Evolutionary conservation across 202 grass and related monocot genomes (phyloP), one percentile per base, ranked within the genome.

Genomic region (Eragrostis tef): DNA sequence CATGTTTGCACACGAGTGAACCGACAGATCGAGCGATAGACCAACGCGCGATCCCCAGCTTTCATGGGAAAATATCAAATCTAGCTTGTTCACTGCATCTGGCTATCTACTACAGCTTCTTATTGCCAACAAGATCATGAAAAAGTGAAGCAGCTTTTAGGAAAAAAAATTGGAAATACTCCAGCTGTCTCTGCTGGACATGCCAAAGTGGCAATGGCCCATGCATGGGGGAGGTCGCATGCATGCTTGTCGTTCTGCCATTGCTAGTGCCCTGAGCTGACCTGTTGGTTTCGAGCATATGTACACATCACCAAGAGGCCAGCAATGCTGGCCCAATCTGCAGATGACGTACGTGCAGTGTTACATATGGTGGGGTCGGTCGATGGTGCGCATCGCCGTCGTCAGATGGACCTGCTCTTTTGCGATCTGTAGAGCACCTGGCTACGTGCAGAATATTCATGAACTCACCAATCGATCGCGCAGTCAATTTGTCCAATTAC

Each of bases 101-200:
- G 51, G 16, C 51, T 52, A 3, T 3, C 14, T 39, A 39, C 6
- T 7, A 0, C 51, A 54, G 15, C 59, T 6, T 62, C 22, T 62
- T 62, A 6, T 63, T 1, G 60, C 1, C 12, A 17, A 6, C 27
- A 16, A 16, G 4, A 63, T 14, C 25, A 15, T 2, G 26, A 7
- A 65, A 34, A 64, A 6, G 61, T 7, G 27, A 52, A n/a, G 13
- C 12, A 25, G 20, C 20, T 46, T 61, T 61, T 61, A 7, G 20
- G 54, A 58, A 46, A 61, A 12, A 76, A 26, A 25, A 11, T 27
- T 39, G 54, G 24, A 46, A 61, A 11, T 42, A 59, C 51, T 58
- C 51, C 72, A 75, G 72, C 58, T 74, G 71, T 59, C 54, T 75
- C 34, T 60, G 4, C 6, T n/a, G 7, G 42, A 54, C 77, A 43